Conservation (phyloP, 2,329 filamentous ascomycete genomes). For the Mollisiaceae sp. region DNA sequence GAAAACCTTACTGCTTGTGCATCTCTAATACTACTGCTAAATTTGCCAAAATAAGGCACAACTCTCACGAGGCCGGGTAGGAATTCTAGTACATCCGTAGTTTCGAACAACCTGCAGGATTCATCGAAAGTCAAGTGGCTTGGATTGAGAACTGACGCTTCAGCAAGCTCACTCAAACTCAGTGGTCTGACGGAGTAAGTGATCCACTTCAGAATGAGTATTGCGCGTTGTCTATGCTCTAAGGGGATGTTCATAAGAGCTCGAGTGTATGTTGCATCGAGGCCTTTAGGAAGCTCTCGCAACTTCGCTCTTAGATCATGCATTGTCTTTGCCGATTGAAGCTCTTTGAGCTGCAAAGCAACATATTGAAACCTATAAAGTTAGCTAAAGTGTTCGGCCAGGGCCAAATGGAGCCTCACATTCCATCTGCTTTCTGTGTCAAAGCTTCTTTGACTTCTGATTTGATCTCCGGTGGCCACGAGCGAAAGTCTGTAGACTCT, state of each 20-base stretch:
- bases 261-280: constrained; percentile 37
- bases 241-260: constrained; percentile 34
- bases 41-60: too few species aligned
- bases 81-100: constrained; percentile 35
- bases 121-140: constrained; percentile 36
- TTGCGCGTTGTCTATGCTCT: constrained; percentile 23
- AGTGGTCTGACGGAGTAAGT: constrained; percentile 35
- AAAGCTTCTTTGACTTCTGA: constrained; percentile 37
- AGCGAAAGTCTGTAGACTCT: constrained; percentile 27
- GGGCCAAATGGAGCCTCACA: constrained; percentile 37
- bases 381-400: neutral
- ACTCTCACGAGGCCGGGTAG: constrained; percentile 37
- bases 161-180: constrained; percentile 34
- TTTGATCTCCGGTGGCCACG: constrained; percentile 34
- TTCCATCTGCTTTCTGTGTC: constrained; percentile 39
- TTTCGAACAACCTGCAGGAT: constrained; percentile 42
- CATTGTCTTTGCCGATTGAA: constrained; percentile 18
- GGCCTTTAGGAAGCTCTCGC: constrained; percentile 25
- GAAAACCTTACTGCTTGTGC: constrained; percentile 23
- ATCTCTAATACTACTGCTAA: neutral
- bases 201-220: constrained; percentile 35
- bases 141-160: constrained; percentile 37
- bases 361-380: constrained; percentile 39
- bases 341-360: constrained; percentile 41
- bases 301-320: constrained; percentile 3